These are phyloP conservation scores for Nepenthes gracilis DNA, from an alignment of 148 eudicot species.

Conservation along the genomic window DNA sequence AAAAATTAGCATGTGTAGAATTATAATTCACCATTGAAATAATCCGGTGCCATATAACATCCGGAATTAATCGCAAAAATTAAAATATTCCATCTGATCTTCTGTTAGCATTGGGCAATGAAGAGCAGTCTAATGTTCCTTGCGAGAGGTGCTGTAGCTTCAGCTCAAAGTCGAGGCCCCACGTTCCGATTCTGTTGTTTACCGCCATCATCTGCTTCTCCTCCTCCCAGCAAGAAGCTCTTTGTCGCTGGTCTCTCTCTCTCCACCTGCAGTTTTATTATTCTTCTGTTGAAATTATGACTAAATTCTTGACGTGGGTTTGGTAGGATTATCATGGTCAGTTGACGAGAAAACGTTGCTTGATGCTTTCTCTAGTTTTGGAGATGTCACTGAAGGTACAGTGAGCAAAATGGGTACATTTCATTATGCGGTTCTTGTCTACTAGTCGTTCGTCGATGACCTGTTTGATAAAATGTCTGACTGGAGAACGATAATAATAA, in stretches of 20 bases:
- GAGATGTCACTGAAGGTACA: conserved; percentile 65
- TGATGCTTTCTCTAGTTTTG: conserved; percentile 59
- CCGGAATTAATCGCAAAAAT: too few relatives aligned
- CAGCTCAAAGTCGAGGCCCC: conserved; percentile 10
- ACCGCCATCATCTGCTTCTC: conserved; percentile 4
- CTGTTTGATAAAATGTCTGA: conserved; percentile 28
- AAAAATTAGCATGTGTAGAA: too few relatives aligned
- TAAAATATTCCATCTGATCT: too few relatives aligned
- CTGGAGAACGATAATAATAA: background rate
- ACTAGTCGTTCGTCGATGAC: background rate
- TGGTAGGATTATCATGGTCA: conserved; percentile 60
- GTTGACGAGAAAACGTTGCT: conserved; percentile 60
- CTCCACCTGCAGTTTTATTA: background rate
- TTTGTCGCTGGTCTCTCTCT: conserved; percentile 51
- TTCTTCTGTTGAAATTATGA: background rate
- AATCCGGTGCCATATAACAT: too few relatives aligned
- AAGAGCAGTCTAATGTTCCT: conserved; percentile 14
- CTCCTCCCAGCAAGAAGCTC: conserved; percentile 36
- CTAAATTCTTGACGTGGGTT: conserved; percentile 3
- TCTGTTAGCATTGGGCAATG: background rate
- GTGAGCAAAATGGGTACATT: background rate
- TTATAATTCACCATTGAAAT: too few relatives aligned
- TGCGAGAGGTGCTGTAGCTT: conserved; percentile 22
- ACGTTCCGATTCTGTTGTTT: conserved; percentile 27
- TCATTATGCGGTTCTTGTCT: background rate